Percentiles rank a stretch among this genome's conserved stretches.
phyloP scores from a whole-genome alignment of 495 filamentous ascomycete genomes.

The Halenospora varia region DNA sequence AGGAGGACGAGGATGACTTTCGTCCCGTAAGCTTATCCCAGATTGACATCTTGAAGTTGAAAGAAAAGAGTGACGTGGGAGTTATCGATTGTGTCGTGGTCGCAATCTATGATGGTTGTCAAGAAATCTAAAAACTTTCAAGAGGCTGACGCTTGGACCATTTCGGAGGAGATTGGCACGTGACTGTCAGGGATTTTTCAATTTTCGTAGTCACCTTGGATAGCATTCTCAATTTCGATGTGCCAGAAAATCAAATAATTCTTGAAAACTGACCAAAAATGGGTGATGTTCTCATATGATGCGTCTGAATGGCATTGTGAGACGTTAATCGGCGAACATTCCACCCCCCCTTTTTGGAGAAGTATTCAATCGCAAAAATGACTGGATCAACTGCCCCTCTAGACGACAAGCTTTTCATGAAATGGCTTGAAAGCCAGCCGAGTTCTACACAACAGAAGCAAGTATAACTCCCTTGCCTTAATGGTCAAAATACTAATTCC shows the following conservation, averaged over 20 bases:
- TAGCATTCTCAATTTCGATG: no score
- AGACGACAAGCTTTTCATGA: constrained; percentile 23
- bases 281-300: no score
- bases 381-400: neutral
- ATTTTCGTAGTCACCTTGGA: no score
- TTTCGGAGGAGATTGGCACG: no score
- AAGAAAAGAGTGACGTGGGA: neutral
- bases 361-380: neutral
- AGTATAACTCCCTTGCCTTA: constrained; percentile 2
- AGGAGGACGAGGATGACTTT: constrained; percentile 47
- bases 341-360: no score
- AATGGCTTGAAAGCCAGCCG: constrained; percentile 34
- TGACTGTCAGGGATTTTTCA: no score
- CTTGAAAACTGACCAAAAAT: no score
- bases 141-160: neutral
- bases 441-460: constrained; percentile 25
- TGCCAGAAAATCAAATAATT: no score
- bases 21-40: constrained; percentile 87
- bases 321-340: no score
- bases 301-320: no score
- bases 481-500: no score
- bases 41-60: constrained; percentile 55
- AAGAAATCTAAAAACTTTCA: neutral
- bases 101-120: neutral
- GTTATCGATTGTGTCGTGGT: neutral